phyloP scores from a whole-genome alignment of 106 monocot genomes.

The Posidonia australis region DNA sequence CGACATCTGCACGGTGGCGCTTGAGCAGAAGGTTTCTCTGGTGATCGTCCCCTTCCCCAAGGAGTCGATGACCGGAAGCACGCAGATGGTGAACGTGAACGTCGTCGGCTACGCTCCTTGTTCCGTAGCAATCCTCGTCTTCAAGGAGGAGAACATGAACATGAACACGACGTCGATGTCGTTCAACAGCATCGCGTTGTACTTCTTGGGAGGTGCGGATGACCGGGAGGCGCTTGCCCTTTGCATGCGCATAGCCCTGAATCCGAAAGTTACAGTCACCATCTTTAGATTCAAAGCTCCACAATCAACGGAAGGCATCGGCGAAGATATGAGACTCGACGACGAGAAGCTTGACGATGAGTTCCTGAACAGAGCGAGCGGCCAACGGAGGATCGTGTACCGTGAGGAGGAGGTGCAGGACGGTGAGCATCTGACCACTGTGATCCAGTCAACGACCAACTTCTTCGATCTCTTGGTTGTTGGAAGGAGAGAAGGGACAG shows the following conservation, averaged over 20 bases:
- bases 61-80: conserved; percentile 4
- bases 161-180: not conserved
- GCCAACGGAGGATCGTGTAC: conserved; percentile 26
- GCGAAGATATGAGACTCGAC: not conserved
- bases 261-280: conserved; percentile 20
- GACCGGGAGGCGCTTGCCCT: conserved; percentile 46
- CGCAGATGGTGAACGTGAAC: conserved; percentile 26
- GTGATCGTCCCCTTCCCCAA: conserved; percentile 19
- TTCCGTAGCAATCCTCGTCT: conserved; percentile 34
- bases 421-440: conserved; percentile 34
- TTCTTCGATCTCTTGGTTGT: conserved; percentile 49
- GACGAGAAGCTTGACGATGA: conserved; percentile 36
- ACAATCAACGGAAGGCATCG: not conserved
- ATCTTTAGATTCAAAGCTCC: conserved; percentile 27
- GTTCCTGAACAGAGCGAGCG: not conserved
- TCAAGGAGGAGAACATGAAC: too few species aligned
- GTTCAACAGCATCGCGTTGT: conserved; percentile 21
- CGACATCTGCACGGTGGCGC: conserved; percentile 9
- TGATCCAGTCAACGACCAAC: conserved; percentile 29
- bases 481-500: conserved; percentile 26
- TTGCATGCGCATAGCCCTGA: conserved; percentile 30
- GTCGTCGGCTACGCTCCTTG: conserved; percentile 42
- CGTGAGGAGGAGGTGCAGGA: conserved; percentile 41
- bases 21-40: conserved; percentile 10
- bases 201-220: conserved; percentile 52